Conservation (phyloP, 805 yeast genomes). For the Candida taoyuanica region DNA sequence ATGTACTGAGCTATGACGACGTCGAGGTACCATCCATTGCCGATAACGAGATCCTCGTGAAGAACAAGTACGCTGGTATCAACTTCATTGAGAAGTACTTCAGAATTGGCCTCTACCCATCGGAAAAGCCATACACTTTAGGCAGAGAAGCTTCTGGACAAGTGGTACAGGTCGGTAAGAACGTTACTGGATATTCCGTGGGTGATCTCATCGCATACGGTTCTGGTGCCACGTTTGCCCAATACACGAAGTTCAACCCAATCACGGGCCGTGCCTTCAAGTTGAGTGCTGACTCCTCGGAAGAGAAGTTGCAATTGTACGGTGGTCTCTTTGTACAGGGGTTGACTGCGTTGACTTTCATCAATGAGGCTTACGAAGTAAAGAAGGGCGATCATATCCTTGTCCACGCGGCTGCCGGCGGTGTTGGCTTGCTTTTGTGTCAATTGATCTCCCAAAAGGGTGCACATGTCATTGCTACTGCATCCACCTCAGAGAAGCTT, state of each 20-base stretch:
- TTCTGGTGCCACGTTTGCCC: conserved; percentile 58
- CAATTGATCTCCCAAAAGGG: conserved; percentile 59
- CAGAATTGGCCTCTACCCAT: conserved; percentile 72
- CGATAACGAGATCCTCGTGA: conserved; percentile 59
- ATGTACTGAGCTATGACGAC: conserved; percentile 47
- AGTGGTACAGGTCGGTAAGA: conserved; percentile 58
- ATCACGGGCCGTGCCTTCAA: conserved; percentile 35
- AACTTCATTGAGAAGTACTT: conserved; percentile 82
- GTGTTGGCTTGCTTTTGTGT: conserved; percentile 71
- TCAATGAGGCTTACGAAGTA: conserved; percentile 60
- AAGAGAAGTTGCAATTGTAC: conserved; percentile 46
- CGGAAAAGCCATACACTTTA: conserved; percentile 52
- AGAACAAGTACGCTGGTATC: conserved; percentile 73
- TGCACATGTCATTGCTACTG: conserved; percentile 80
- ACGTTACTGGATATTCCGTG: conserved; percentile 48
- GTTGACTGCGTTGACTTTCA: conserved; percentile 72
- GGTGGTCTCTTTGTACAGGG: conserved; percentile 69
- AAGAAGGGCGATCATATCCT: conserved; percentile 66
- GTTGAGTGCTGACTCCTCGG: conserved; percentile 44
- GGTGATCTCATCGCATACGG: conserved; percentile 72
- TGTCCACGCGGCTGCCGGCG: conserved; percentile 95
- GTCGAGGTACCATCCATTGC: conserved; percentile 56
- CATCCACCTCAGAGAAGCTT: conserved; percentile 73
- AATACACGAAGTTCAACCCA: conserved; percentile 51
- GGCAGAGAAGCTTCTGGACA: conserved; percentile 77